Base-by-base conservation (phyloP, 2,329 filamentous ascomycete species). In the Aspergillus ustus region DNA sequence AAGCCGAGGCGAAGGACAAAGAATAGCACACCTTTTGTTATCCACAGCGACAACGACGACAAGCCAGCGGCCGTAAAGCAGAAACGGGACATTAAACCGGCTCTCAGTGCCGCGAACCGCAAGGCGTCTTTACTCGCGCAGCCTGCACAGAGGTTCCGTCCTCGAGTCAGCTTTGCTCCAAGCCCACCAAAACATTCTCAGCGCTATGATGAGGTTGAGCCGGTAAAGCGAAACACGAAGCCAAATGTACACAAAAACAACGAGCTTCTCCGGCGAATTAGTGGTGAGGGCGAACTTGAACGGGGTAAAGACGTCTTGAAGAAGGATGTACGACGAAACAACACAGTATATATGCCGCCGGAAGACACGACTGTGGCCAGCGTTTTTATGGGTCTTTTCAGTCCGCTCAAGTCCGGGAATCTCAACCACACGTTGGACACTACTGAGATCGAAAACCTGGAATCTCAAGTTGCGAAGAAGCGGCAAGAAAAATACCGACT, bases 331-430 rank as follows among this genome's bases (percentile, higher is more conserved):
- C 73, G 75, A 44, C 73, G 75, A 25, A 71, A 74, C 31, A 71
- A 74, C 29, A 80, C 77, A 2, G 71, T 80, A 17, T 80, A 79
- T 62, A 77, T 81, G 29, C 77, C 79, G 0, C 70, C 74, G 0
- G 78, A 81, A 44, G 76, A 81, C 61, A 76, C 73, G 1, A 78
- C 78, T 0, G 71, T 78, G 59, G 75, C 78, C 5, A 79, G 71
- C 25, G 73, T 77, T 37, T 81, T 80, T 56, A 80, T 81, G 78
- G 75, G 71, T 9, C 68, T 80, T 5, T 80, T 80, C 63, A 80
- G 75, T 61, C 77, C 78, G 1, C 60, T 78, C 20, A 81, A 79
- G 58, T 66, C 67, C 4, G 56, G 63, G 5, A 40, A 57, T 3
- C 4, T 37, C 11, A n/a, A 58, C 4, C n/a, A 25, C 55, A 60